A percentile compares a stretch with the other conserved stretches of the same genome.
Evolutionary conservation across 2,329 filamentous ascomycete genomes (phyloP).

Genomic region (Apiospora pterosperma): DNA sequence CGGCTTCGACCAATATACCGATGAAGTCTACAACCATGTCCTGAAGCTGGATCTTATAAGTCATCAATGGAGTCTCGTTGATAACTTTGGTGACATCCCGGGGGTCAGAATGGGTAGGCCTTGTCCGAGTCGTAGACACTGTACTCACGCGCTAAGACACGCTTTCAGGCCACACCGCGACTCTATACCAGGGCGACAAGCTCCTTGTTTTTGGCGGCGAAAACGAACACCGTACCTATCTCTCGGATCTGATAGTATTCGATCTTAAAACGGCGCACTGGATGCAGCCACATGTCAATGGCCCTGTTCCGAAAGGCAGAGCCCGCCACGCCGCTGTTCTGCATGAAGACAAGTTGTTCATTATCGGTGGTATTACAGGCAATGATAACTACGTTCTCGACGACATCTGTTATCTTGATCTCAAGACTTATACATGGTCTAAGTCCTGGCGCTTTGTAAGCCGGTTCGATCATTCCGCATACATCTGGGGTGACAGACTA

Average conservation of each 20-base stretch:
- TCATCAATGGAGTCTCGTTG: slow-evolving; percentile 91
- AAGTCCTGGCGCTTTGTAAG: slow-evolving; percentile 93
- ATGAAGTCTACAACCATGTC: slow-evolving; percentile 98
- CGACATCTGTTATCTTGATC: slow-evolving; percentile 92
- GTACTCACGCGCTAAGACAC: neutral
- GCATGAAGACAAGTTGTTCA: slow-evolving; percentile 94
- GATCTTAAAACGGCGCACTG: slow-evolving; percentile 92
- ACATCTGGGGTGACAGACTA: slow-evolving; percentile 85
- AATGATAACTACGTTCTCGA: slow-evolving; percentile 90
- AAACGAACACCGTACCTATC: slow-evolving; percentile 93
- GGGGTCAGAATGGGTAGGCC: slow-evolving; percentile 88
- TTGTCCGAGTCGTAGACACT: neutral
- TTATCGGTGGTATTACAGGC: slow-evolving; percentile 92
- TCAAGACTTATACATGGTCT: slow-evolving; percentile 98
- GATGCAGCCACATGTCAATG: slow-evolving; percentile 86
- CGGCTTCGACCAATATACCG: slow-evolving; percentile 97
- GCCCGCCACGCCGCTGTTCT: slow-evolving; percentile 92
- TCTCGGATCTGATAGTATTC: slow-evolving; percentile 94
- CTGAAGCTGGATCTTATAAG: slow-evolving; percentile 81
- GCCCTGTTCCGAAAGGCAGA: slow-evolving; percentile 81
- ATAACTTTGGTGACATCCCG: slow-evolving; percentile 98
- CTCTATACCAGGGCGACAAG: slow-evolving; percentile 89
- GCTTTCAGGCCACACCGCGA: slow-evolving; percentile 80
- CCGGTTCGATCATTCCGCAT: slow-evolving; percentile 91
- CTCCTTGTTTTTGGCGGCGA: slow-evolving; percentile 97